Conservation (phyloP, 257 asterid genomes). For the Solanum stenotomum region DNA sequence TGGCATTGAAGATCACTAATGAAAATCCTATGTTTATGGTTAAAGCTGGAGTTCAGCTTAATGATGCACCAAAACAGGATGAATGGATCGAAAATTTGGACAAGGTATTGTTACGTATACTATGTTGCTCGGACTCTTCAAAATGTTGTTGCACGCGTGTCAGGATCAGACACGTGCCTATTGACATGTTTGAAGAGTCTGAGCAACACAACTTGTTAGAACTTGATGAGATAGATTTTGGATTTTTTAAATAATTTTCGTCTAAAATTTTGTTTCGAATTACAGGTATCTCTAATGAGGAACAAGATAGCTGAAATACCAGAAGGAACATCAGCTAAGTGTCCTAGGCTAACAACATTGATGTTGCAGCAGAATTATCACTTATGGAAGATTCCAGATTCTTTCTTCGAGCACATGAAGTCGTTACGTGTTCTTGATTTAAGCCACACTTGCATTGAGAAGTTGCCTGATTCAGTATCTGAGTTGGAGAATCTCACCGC, state of each 20-base stretch:
- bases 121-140: neutral
- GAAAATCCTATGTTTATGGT: slow-evolving; percentile 17
- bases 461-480: slow-evolving; percentile 11
- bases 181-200: neutral
- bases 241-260: neutral
- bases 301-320: slow-evolving; percentile 11
- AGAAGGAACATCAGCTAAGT: slow-evolving; percentile 4
- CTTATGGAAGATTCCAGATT: slow-evolving; percentile 16
- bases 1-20: slow-evolving; percentile 10
- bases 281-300: slow-evolving; percentile 17
- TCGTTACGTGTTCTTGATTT: slow-evolving; percentile 16
- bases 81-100: slow-evolving; percentile 21
- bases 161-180: neutral
- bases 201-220: neutral
- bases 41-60: slow-evolving; percentile 17
- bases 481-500: slow-evolving; percentile 21
- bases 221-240: neutral
- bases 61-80: neutral
- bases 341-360: slow-evolving; percentile 20
- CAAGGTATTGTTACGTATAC: neutral
- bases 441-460: slow-evolving; percentile 9
- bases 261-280: neutral
- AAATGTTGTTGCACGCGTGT: neutral
- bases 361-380: slow-evolving; percentile 13
- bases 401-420: slow-evolving; percentile 13